Conservation (phyloP, 2,329 filamentous ascomycete species). For the Colletotrichum abscissum region DNA sequence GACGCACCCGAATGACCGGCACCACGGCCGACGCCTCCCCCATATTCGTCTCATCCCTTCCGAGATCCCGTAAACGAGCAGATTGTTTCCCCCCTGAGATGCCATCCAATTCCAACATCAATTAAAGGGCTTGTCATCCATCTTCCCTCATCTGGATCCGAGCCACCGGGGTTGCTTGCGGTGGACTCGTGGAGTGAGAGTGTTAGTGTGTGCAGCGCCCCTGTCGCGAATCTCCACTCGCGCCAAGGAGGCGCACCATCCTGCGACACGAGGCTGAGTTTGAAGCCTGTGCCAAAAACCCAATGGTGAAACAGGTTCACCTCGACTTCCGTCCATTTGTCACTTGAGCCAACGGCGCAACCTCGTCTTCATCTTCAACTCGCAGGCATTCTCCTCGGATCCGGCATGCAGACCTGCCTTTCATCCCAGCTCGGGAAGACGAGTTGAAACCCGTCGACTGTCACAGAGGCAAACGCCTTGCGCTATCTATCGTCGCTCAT, state of each 20-base stretch:
- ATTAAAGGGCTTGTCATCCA: constrained; percentile 13
- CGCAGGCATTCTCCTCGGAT: constrained; percentile 21
- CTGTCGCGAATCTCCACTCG: neutral
- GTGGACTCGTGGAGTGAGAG: neutral
- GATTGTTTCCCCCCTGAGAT: neutral
- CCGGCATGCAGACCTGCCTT: constrained; percentile 15
- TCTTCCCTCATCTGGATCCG: neutral
- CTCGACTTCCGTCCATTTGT: constrained; percentile 31
- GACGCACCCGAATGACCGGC: constrained; percentile 1
- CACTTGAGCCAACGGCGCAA: constrained; percentile 1
- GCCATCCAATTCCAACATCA: neutral
- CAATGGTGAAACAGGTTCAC: constrained; percentile 36
- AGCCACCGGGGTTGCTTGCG: neutral
- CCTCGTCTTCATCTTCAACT: neutral
- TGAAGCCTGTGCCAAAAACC: constrained; percentile 35
- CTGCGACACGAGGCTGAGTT: constrained; percentile 35
- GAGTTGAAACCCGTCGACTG: constrained; percentile 30
- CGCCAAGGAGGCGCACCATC: constrained; percentile 24
- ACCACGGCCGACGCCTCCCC: constrained; percentile 11
- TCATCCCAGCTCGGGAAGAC: constrained; percentile 28
- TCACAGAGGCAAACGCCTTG: constrained; percentile 14
- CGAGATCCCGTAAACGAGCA: neutral
- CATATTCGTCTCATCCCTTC: constrained; percentile 13
- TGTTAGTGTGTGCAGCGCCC: neutral
- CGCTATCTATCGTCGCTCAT: neutral